These are phyloP conservation scores for Capniomyces stellatus DNA, from an alignment of 371 early-diverging fungal species.

Conservation along the genomic window DNA sequence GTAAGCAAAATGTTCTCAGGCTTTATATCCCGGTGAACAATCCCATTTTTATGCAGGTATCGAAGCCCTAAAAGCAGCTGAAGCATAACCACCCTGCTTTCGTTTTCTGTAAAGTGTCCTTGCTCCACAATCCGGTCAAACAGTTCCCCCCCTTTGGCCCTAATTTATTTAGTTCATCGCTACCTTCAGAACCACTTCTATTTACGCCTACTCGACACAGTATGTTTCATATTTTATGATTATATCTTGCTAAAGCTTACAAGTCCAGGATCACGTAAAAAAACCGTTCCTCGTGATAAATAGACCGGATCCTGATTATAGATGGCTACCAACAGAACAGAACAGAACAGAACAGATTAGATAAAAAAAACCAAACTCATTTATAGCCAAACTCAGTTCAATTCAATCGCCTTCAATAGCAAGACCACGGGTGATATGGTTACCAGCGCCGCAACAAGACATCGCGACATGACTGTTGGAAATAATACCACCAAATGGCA, in stretches of 20 bases:
- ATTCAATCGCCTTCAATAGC: too few species aligned
- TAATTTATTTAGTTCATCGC: too few species aligned
- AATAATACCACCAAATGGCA: background rate
- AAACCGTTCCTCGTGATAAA: background rate
- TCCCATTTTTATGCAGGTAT: slow-evolving; percentile 50
- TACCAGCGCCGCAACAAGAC: too few species aligned
- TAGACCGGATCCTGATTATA: slow-evolving; percentile 9
- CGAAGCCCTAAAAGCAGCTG: slow-evolving; percentile 57
- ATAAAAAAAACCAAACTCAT: too few species aligned
- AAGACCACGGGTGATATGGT: too few species aligned
- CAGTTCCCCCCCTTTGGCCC: slow-evolving; percentile 48
- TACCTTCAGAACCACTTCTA: too few species aligned
- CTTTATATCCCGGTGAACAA: slow-evolving; percentile 66
- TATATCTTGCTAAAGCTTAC: too few species aligned
- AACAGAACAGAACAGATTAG: too few species aligned
- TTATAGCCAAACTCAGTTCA: too few species aligned
- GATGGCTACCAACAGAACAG: slow-evolving; percentile 13
- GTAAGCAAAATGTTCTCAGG: slow-evolving; percentile 72
- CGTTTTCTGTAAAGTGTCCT: slow-evolving; percentile 49
- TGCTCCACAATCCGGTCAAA: slow-evolving; percentile 71
- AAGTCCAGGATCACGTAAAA: slow-evolving; percentile 51
- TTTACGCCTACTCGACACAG: too few species aligned
- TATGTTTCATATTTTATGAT: too few species aligned
- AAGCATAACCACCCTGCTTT: slow-evolving; percentile 58
- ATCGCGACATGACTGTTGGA: too few species aligned